These are phyloP conservation scores for Macadamia tetraphylla DNA, from an alignment of 164 flowering plant species.

Conservation along the genomic window DNA sequence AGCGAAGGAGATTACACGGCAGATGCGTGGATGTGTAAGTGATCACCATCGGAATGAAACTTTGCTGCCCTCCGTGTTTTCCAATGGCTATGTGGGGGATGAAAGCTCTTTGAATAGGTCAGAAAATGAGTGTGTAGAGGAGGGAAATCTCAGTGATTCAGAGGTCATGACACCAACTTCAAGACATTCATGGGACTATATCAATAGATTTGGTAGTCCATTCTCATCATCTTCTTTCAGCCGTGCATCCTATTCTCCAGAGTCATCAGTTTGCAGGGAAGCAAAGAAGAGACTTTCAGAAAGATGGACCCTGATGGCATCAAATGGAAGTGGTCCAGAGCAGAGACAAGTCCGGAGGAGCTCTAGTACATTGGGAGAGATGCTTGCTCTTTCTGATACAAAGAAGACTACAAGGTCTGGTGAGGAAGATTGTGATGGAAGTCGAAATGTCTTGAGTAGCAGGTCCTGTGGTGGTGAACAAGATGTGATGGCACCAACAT, in stretches of 20 bases:
- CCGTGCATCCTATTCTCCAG: slow-evolving; percentile 72
- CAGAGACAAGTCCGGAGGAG: slow-evolving; percentile 57
- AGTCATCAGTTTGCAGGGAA: slow-evolving; percentile 90
- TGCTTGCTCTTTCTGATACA: slow-evolving; percentile 85
- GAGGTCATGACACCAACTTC: slow-evolving; percentile 78
- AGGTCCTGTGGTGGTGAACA: slow-evolving; percentile 31
- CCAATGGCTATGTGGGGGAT: slow-evolving; percentile 83
- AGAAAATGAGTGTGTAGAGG: slow-evolving; percentile 52
- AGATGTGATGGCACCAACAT: slow-evolving; percentile 30
- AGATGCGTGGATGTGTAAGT: slow-evolving; percentile 53
- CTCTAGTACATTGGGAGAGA: slow-evolving; percentile 91
- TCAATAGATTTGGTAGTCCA: slow-evolving; percentile 66
- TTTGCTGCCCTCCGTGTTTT: slow-evolving; percentile 61
- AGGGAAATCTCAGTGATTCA: slow-evolving; percentile 64
- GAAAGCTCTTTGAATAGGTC: slow-evolving; percentile 77
- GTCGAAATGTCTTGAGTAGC: slow-evolving; percentile 14
- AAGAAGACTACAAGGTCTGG: slow-evolving; percentile 34
- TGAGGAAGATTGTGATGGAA: slow-evolving; percentile 25
- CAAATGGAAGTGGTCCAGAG: slow-evolving; percentile 49
- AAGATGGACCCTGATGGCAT: slow-evolving; percentile 88
- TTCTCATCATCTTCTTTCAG: slow-evolving; percentile 65
- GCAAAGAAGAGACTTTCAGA: slow-evolving; percentile 95
- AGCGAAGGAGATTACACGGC: slow-evolving; percentile 56
- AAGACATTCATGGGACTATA: slow-evolving; percentile 75
- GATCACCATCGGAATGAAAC: slow-evolving; percentile 59